Conservation (phyloP, 2,329 filamentous ascomycete species). For the Sarocladium kiliense region DNA sequence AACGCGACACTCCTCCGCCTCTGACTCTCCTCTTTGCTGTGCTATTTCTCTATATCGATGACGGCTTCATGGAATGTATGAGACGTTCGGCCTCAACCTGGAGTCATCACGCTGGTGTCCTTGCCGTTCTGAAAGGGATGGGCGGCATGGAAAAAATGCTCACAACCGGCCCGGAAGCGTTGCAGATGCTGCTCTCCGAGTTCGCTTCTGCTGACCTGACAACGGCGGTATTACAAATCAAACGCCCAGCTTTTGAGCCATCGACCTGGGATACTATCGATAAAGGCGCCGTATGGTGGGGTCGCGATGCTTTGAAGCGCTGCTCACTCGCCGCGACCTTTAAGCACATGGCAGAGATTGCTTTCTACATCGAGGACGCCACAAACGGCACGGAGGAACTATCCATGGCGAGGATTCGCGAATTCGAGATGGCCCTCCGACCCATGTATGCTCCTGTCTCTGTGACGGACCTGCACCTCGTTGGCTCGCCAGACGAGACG, state of each 20-base stretch:
- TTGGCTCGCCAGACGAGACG: slow-evolving; percentile 8
- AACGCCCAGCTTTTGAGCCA: slow-evolving; percentile 30
- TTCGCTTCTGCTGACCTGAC: slow-evolving; percentile 39
- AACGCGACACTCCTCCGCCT: slow-evolving; percentile 24
- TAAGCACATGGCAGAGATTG: slow-evolving; percentile 23
- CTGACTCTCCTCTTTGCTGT: slow-evolving; percentile 31
- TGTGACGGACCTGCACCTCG: slow-evolving; percentile 19
- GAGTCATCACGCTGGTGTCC: slow-evolving; percentile 29
- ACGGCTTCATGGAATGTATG: slow-evolving; percentile 30
- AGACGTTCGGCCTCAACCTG: slow-evolving; percentile 25
- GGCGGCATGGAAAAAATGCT: slow-evolving; percentile 22
- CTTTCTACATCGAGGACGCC: slow-evolving; percentile 21
- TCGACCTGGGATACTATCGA: slow-evolving; percentile 33
- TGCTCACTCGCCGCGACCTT: slow-evolving; percentile 29
- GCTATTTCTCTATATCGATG: slow-evolving; percentile 36
- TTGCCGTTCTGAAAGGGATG: slow-evolving; percentile 28
- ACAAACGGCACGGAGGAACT: slow-evolving; percentile 16
- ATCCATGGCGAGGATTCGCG: slow-evolving; percentile 22
- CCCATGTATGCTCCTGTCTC: slow-evolving; percentile 13
- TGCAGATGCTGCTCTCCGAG: slow-evolving; percentile 35
- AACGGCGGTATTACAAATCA: slow-evolving; percentile 32
- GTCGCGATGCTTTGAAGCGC: slow-evolving; percentile 26
- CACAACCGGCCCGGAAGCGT: slow-evolving; percentile 19
- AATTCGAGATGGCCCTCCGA: slow-evolving; percentile 21
- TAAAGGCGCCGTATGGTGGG: slow-evolving; percentile 37